These are phyloP conservation scores for Aspergillus costaricaensis DNA, from an alignment of 2,329 filamentous ascomycete genomes.

Conservation along the genomic window DNA sequence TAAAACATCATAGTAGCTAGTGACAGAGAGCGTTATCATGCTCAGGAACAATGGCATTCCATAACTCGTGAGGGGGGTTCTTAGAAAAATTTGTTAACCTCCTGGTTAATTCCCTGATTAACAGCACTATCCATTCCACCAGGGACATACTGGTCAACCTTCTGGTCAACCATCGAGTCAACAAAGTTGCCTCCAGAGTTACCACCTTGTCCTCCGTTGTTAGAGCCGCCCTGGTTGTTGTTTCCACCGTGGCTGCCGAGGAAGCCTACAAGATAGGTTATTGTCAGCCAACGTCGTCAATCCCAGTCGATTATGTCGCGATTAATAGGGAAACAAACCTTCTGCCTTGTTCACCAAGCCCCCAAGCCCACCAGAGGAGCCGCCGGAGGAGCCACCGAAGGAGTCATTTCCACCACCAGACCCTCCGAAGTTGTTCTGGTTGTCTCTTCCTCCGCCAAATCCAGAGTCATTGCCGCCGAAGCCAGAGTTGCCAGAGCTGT, in stretches of 20 bases:
- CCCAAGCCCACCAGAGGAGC: background rate
- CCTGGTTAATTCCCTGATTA: background rate
- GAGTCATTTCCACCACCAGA: background rate
- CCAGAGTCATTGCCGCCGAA: background rate
- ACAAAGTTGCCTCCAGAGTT: background rate
- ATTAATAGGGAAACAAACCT: background rate
- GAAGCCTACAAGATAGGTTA: background rate
- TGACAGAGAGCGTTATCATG: no score
- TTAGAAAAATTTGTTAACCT: background rate
- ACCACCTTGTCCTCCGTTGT: background rate
- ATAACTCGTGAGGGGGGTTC: no score
- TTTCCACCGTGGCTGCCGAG: background rate
- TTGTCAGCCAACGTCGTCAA: background rate
- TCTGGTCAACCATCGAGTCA: background rate
- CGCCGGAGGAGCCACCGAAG: background rate
- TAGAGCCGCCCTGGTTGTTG: background rate
- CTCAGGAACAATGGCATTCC: background rate
- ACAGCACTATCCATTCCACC: background rate
- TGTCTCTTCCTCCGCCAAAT: background rate
- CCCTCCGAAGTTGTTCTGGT: background rate
- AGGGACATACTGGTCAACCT: constrained; percentile 2
- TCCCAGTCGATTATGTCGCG: no score
- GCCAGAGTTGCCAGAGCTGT: background rate
- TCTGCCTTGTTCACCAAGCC: background rate
- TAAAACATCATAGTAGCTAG: no score